Percentiles rank a stretch among this genome's conserved stretches.
phyloP scores from a whole-genome alignment of 116 monocot genomes.

The Trichopus zeylanicus region DNA sequence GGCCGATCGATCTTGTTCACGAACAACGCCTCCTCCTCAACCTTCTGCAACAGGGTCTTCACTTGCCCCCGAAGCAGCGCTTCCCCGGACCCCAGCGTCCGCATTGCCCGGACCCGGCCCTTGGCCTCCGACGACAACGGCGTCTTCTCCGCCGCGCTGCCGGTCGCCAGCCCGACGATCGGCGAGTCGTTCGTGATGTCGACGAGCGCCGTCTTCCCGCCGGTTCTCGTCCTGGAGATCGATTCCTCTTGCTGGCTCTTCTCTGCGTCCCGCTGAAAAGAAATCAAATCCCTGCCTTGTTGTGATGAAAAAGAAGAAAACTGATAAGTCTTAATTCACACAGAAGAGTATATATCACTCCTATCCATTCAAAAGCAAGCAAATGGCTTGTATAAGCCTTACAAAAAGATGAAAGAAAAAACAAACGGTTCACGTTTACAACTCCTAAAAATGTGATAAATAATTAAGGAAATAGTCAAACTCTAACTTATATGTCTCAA shows the following conservation, averaged over 20 bases:
- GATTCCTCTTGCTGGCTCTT: constrained; percentile 27
- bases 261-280: no score
- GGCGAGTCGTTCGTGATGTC: constrained; percentile 98
- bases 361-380: no score
- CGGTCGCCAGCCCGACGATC: constrained; percentile 65
- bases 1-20: constrained; percentile 18
- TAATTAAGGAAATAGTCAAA: no score
- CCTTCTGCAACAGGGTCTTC: constrained; percentile 70
- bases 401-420: no score
- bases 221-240: constrained; percentile 13
- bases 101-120: constrained; percentile 9
- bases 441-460: no score
- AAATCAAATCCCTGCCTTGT: no score
- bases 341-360: no score
- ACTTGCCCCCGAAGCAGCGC: constrained; percentile 82
- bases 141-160: constrained; percentile 20
- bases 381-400: no score
- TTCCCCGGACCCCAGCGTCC: constrained; percentile 80
- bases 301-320: no score
- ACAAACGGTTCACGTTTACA: no score
- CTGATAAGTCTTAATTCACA: no score
- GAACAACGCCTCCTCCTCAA: constrained; percentile 50
- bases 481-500: no score
- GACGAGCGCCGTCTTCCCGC: constrained; percentile 22
- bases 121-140: constrained; percentile 24